phyloP scores from a whole-genome alignment of 2,329 filamentous ascomycete genomes.

The Neobulgaria alba region DNA sequence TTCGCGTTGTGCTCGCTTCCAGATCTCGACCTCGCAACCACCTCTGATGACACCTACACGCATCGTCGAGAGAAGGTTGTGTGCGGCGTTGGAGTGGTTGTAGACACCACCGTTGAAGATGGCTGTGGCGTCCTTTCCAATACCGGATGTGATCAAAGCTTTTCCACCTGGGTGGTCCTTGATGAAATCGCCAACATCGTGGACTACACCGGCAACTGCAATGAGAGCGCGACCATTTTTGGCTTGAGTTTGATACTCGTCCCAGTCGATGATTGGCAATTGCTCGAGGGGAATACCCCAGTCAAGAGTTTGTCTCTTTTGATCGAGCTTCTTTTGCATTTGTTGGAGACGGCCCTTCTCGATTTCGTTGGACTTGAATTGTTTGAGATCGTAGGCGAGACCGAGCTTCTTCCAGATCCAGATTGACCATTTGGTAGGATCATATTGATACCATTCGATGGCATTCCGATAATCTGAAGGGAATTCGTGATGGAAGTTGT shows the following conservation, averaged over 20 bases:
- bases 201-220: conserved; percentile 74
- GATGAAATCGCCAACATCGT: conserved; percentile 78
- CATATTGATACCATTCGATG: conserved; percentile 85
- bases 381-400: conserved; percentile 78
- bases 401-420: conserved; percentile 77
- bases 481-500: conserved; percentile 96
- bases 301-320: conserved; percentile 73
- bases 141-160: conserved; percentile 71
- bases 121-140: conserved; percentile 82
- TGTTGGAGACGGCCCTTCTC: conserved; percentile 87
- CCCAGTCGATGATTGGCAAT: conserved; percentile 78
- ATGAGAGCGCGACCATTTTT: conserved; percentile 71
- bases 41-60: conserved; percentile 78
- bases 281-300: conserved; percentile 82
- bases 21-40: conserved; percentile 85
- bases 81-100: conserved; percentile 76
- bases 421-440: conserved; percentile 87
- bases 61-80: conserved; percentile 85
- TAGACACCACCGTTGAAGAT: conserved; percentile 92
- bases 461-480: conserved; percentile 89
- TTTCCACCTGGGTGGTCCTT: conserved; percentile 86
- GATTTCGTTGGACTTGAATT: conserved; percentile 87
- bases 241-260: conserved; percentile 70
- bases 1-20: conserved; percentile 78
- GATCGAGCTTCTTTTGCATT: conserved; percentile 85